phyloP scores from a whole-genome alignment of 1,139 yeast species.

The Yamadazyma taylorii region DNA sequence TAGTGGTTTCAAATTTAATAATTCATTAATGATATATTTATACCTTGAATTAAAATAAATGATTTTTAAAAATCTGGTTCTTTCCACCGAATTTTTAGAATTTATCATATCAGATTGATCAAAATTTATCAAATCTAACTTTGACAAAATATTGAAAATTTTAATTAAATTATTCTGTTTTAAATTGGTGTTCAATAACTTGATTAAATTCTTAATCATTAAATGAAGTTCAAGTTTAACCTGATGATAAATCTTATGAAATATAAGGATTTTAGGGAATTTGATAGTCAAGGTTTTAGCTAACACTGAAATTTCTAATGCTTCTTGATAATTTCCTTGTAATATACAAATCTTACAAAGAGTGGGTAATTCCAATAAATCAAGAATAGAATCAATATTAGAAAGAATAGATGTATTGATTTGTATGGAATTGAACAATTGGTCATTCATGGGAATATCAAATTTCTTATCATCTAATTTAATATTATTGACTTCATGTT shows the following conservation, averaged over 20 bases:
- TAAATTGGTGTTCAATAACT: constrained; percentile 69
- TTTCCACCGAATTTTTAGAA: constrained; percentile 11
- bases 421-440: constrained; percentile 22
- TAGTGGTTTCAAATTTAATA: constrained; percentile 57
- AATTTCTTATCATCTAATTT: constrained; percentile 12
- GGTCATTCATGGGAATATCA: constrained; percentile 23
- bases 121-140: constrained; percentile 44
- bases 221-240: constrained; percentile 57
- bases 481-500: constrained; percentile 23
- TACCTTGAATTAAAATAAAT: constrained; percentile 56
- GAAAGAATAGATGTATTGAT: constrained; percentile 45
- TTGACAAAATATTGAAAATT: constrained; percentile 70
- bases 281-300: constrained; percentile 66
- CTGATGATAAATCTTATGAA: constrained; percentile 55
- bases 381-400: constrained; percentile 72
- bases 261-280: constrained; percentile 61
- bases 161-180: constrained; percentile 78
- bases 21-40: constrained; percentile 59
- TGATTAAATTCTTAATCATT: constrained; percentile 68
- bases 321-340: constrained; percentile 87
- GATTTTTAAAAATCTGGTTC: constrained; percentile 35
- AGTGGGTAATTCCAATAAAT: constrained; percentile 80
- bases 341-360: constrained; percentile 79
- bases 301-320: constrained; percentile 75
- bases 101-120: constrained; percentile 13